These are phyloP conservation scores for Solanum corneliomulleri DNA, from an alignment of 257 asterid genomes.

Conservation along the genomic window DNA sequence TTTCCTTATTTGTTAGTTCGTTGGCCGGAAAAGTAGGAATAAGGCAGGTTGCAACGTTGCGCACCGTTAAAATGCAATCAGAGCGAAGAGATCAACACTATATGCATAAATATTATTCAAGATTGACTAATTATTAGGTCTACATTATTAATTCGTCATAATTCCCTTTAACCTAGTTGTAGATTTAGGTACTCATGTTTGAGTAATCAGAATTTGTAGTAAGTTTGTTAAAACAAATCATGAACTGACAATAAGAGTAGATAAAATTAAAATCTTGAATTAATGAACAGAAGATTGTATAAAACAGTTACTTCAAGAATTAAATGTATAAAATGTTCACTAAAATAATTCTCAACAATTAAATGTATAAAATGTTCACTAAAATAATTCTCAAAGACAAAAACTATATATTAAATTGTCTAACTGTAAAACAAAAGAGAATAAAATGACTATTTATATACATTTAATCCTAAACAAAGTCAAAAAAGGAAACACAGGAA, in stretches of 20 bases:
- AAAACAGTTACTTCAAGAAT: neutral
- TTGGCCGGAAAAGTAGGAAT: neutral
- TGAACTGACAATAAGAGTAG: neutral
- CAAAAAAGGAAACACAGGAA: neutral
- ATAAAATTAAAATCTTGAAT: too few species aligned
- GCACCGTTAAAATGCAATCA: neutral
- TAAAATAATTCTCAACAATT: too few species aligned
- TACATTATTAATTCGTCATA: neutral
- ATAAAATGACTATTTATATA: neutral
- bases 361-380: neutral
- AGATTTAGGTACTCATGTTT: neutral
- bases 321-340: neutral
- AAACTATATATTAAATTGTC: neutral
- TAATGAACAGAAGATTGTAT: too few species aligned
- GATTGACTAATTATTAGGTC: neutral
- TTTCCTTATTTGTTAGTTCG: too few species aligned
- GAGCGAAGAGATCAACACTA: neutral
- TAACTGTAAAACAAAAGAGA: neutral
- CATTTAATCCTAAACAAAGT: neutral
- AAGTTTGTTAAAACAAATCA: neutral
- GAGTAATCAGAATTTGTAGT: too few species aligned
- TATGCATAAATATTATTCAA: too few species aligned
- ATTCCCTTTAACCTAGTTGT: neutral
- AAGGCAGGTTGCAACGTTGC: neutral
- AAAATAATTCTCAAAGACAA: neutral